phyloP scores from a whole-genome alignment of 2,329 filamentous ascomycete species.

The Annulohypoxylon truncatum region DNA sequence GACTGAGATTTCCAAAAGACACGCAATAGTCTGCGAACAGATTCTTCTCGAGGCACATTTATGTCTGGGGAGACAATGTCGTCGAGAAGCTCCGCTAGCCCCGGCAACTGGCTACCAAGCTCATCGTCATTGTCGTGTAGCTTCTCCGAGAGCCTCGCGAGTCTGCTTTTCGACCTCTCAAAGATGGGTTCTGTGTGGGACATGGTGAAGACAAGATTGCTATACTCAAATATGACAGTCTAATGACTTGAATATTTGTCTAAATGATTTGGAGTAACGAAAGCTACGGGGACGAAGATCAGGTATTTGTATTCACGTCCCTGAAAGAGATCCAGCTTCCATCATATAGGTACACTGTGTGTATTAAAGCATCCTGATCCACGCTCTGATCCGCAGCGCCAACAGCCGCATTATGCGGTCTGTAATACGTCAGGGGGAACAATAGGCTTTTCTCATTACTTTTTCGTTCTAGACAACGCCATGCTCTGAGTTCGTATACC shows the following conservation, averaged over 20 bases:
- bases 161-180: slow-evolving; percentile 16
- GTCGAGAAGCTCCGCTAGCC: slow-evolving; percentile 18
- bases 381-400: background rate
- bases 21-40: slow-evolving; percentile 18
- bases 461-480: background rate
- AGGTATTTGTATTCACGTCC: slow-evolving; percentile 9
- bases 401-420: background rate
- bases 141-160: slow-evolving; percentile 9
- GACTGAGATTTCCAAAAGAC: slow-evolving; percentile 26
- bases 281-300: background rate
- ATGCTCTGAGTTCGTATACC: background rate
- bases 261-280: background rate
- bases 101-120: slow-evolving; percentile 16
- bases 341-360: too few relatives aligned
- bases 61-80: slow-evolving; percentile 16
- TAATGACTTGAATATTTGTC: background rate
- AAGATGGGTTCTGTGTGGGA: slow-evolving; percentile 8
- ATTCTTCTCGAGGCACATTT: slow-evolving; percentile 23
- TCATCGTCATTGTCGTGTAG: slow-evolving; percentile 18
- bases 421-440: background rate
- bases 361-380: background rate
- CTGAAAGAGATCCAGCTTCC: too few relatives aligned
- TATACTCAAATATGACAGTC: background rate
- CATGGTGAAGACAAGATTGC: slow-evolving; percentile 1
- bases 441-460: background rate